phyloP scores from a whole-genome alignment of 768 basidiomycete species.

The Suillus fuscotomentosus region DNA sequence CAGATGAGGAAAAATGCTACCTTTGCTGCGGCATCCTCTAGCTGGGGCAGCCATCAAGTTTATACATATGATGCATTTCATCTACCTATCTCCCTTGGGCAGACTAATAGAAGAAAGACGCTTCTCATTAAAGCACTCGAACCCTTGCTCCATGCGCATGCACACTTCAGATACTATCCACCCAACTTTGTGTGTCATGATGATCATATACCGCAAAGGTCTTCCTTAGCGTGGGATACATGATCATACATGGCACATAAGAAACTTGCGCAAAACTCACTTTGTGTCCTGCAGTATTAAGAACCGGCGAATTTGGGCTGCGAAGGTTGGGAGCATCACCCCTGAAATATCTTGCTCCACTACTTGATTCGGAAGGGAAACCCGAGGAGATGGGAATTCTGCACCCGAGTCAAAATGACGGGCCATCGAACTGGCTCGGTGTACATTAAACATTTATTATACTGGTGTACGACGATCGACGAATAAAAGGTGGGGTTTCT shows the following conservation, averaged over 20 bases:
- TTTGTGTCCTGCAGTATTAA: neutral
- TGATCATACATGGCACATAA: too few species aligned
- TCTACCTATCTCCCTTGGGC: neutral
- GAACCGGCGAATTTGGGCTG: neutral
- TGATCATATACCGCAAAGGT: neutral
- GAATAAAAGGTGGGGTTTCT: neutral
- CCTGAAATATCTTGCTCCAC: neutral
- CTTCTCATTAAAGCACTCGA: neutral
- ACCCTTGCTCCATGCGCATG: neutral
- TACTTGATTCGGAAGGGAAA: neutral
- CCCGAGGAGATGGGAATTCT: neutral
- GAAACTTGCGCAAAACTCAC: neutral
- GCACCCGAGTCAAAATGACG: neutral
- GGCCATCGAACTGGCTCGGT: neutral
- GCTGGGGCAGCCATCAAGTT: neutral
- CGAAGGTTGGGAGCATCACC: neutral
- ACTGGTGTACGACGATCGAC: neutral
- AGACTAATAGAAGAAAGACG: neutral
- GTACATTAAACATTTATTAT: neutral
- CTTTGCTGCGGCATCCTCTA: neutral
- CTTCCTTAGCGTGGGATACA: neutral
- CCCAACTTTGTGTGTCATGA: neutral
- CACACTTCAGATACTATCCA: neutral
- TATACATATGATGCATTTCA: neutral
- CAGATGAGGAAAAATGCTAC: neutral